Base-by-base conservation (phyloP, 257 asterid species). In the Thymus mandschuricus region DNA sequence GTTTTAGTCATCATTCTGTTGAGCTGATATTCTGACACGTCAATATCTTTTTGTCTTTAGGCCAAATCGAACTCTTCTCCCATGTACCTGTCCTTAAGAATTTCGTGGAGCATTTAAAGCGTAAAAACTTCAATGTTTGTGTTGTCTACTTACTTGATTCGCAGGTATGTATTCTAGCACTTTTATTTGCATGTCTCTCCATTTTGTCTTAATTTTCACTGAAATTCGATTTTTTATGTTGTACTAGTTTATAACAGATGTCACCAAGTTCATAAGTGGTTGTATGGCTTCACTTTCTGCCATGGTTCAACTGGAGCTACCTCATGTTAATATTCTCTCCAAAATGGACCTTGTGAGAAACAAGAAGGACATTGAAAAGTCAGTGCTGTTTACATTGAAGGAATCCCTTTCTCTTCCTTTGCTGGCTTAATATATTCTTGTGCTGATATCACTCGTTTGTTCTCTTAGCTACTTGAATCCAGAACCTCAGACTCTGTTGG, bases 241-340 rank as follows among this genome's bases (percentile, higher is more conserved):
- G 3, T 58, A 21, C 59, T 77, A 91, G 99, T 95, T 95, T 81
- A 87, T 95, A 46, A 92, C 99, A 68, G 98, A 95, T 75, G 98
- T 92, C 80, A 88, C 99, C 92, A 95, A 95, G 88, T 95, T 95
- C 80, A 88, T 92, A 9, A 95, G 98, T 77, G 98, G 99, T 28
- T 95, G 99, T 71, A 92, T 95, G 99, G 79, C 98, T 69, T 92
- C 99, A 51, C 99, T 95, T 80, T 95, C 98, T 67, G 97, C 97
- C 10, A 95, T 89, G 99, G 85, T 95, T 78, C 99, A 95, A 78
- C 91, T 92, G 81, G 98, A 95, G 86, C 86, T 95, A 64, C 99
- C 99, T 61, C 98, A 92, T 83, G 89, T 95, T 68, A 95, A 92
- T 75, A 83, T 95, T 68, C 97, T 95, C 71, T 95, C 99, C 83